Percentiles rank a stretch among this genome's conserved stretches.
Evolutionary conservation across 768 basidiomycete genomes (phyloP).

Genomic region (Leucocoprinus leucothites): DNA sequence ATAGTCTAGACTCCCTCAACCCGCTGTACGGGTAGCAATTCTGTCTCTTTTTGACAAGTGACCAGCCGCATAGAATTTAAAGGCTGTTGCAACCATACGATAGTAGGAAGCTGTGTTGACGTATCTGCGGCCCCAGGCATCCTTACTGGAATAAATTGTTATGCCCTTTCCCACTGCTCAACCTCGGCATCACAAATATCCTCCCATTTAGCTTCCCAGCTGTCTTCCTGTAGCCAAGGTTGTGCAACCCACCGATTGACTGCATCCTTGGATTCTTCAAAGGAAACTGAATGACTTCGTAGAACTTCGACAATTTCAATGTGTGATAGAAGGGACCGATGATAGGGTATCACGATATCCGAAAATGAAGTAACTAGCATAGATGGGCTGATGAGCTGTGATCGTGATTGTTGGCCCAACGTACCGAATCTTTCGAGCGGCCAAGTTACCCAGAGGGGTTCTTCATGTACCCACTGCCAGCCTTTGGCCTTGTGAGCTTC

Average conservation of each 20-base stretch:
- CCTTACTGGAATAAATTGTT: not conserved
- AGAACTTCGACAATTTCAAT: constrained; percentile 53
- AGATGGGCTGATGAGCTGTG: not conserved
- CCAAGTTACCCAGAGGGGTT: constrained; percentile 84
- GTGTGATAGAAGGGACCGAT: constrained; percentile 60
- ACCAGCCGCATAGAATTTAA: too few relatives aligned
- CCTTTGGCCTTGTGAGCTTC: constrained; percentile 75
- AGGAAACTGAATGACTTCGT: constrained; percentile 63
- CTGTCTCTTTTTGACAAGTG: too few relatives aligned
- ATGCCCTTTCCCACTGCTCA: constrained; percentile 56
- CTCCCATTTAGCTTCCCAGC: constrained; percentile 76
- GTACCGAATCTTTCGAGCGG: constrained; percentile 76
- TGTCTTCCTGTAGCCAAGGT: constrained; percentile 58
- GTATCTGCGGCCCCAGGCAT: too few relatives aligned
- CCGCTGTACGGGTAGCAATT: too few relatives aligned
- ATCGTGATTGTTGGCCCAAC: not conserved
- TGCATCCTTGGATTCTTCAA: constrained; percentile 63
- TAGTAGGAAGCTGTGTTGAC: too few relatives aligned
- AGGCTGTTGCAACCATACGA: too few relatives aligned
- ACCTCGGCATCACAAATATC: constrained; percentile 76
- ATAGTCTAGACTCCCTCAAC: too few relatives aligned
- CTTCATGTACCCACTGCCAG: constrained; percentile 64
- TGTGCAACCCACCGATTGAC: constrained; percentile 70
- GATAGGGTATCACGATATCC: constrained; percentile 58
- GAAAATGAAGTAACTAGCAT: constrained; percentile 51